Evolutionary conservation across 352 stramenopile genomes (phyloP).

Genomic region (Salisapilia sapeloensis): DNA sequence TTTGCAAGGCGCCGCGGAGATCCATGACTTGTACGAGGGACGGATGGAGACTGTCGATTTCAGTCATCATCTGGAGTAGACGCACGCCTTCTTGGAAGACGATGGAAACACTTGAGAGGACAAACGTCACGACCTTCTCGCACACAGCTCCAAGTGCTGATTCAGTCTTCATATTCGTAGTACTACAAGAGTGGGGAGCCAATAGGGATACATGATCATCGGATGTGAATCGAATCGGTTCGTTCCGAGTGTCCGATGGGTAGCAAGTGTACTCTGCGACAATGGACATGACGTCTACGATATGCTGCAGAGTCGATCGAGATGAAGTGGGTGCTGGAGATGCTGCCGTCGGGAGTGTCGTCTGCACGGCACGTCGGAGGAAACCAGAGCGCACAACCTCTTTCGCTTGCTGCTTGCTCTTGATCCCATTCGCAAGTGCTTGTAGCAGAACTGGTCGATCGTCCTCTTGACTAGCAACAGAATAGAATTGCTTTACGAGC

Average conservation of each 20-base stretch:
- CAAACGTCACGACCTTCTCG: conserved; percentile 24
- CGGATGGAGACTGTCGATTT: conserved; percentile 8
- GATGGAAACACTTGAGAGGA: conserved; percentile 32
- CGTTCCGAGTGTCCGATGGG: conserved; percentile 1
- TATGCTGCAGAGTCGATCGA: no score
- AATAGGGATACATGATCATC: not conserved
- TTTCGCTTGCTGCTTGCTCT: conserved; percentile 33
- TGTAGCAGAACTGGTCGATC: conserved; percentile 13
- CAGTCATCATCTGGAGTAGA: conserved; percentile 42
- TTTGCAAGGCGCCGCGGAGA: conserved; percentile 40
- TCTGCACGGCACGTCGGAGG: conserved; percentile 23
- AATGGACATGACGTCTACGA: no score
- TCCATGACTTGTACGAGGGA: conserved; percentile 14
- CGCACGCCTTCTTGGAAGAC: conserved; percentile 34
- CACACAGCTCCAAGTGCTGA: conserved; percentile 8
- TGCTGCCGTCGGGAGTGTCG: no score
- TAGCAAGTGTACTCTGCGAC: conserved; percentile 4
- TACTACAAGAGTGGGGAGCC: conserved; percentile 5
- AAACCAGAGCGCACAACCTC: conserved; percentile 13
- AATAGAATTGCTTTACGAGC: conserved; percentile 62
- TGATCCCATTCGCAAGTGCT: conserved; percentile 10
- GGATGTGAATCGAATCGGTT: conserved; percentile 6
- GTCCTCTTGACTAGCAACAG: conserved; percentile 18
- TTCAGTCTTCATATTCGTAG: conserved; percentile 9
- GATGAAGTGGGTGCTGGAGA: no score